Base-by-base conservation (phyloP, 1,139 yeast species). In the Candida frijolesensis region DNA sequence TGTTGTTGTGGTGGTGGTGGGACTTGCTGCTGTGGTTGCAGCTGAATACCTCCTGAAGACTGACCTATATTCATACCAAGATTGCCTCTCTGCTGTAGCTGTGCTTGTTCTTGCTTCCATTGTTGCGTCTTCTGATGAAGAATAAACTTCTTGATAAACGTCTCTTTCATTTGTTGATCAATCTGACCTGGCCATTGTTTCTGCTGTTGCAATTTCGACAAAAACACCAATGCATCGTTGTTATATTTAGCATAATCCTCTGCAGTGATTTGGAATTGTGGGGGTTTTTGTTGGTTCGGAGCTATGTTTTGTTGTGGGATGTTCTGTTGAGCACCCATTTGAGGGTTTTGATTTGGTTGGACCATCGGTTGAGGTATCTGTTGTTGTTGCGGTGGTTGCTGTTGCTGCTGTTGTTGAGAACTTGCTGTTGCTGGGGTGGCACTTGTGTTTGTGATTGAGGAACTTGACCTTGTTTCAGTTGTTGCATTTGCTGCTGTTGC, bases 171-270 rank as follows among this genome's bases (percentile, higher is more conserved):
- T 22, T 61, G 56, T 43, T 63, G 72, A 41, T 66, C 70, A 48
- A 63, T 52, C 40, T 65, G 66, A 12, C 63, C 61, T 29, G 65
- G 74, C 46, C 74, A 65, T 1, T 74, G 66, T 6, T 77, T 72
- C 50, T 68, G 72, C 30, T 72, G 72, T 52, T 75, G 79, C 43
- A 76, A 63, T 46, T 74, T 63, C 19, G 64, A 54, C 49, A 76
- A 67, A 37, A 74, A 61, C 12, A 68, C 61, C 71, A 76, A 64
- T 0, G 81, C 81, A 47, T 74, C 80, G 7, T 71, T 63, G 34
- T 72, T 67, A 57, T 75, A 74, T 54, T 72, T 73, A 54, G 67
- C 62, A 46, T 72, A 66, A 53, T 76, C 81, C 47, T 76, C 78
- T 22, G 70, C 71, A 4, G 79, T 72, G 45, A 76, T 68, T 48